phyloP scores from a whole-genome alignment of 495 filamentous ascomycete genomes.

The Neurospora sublineolata region DNA sequence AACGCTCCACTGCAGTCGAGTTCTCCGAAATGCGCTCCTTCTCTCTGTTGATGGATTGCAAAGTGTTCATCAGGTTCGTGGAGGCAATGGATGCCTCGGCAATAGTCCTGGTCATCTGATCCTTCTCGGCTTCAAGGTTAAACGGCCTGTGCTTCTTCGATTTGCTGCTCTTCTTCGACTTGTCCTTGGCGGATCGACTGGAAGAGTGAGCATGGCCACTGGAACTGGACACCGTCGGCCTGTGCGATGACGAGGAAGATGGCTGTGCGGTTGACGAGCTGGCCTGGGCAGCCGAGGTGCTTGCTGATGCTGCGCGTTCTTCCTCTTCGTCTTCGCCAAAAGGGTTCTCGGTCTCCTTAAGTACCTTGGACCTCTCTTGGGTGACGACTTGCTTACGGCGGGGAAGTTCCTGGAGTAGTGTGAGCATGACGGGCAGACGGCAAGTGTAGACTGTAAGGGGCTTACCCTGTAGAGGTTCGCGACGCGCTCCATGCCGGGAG shows the following conservation, averaged over 20 bases:
- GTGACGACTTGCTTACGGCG: constrained; percentile 44
- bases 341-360: constrained; percentile 61
- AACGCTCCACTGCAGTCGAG: constrained; percentile 56
- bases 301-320: constrained; percentile 7
- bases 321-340: constrained; percentile 54
- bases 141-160: constrained; percentile 51
- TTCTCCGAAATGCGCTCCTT: constrained; percentile 80
- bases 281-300: constrained; percentile 1
- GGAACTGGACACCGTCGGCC: constrained; percentile 10
- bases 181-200: constrained; percentile 28
- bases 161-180: constrained; percentile 40
- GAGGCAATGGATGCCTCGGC: constrained; percentile 79
- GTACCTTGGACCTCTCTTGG: constrained; percentile 67
- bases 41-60: constrained; percentile 88
- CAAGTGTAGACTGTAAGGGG: neutral
- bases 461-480: constrained; percentile 62
- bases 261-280: neutral
- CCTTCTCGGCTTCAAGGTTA: constrained; percentile 80
- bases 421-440: neutral
- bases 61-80: constrained; percentile 79
- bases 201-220: constrained; percentile 17
- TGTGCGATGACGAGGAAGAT: constrained; percentile 19
- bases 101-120: constrained; percentile 67
- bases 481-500: constrained; percentile 68
- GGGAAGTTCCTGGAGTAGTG: constrained; percentile 38